Evolutionary conservation across 257 asterid genomes (phyloP), one percentile per base, ranked within the genome.

Genomic region (Apocynum venetum): DNA sequence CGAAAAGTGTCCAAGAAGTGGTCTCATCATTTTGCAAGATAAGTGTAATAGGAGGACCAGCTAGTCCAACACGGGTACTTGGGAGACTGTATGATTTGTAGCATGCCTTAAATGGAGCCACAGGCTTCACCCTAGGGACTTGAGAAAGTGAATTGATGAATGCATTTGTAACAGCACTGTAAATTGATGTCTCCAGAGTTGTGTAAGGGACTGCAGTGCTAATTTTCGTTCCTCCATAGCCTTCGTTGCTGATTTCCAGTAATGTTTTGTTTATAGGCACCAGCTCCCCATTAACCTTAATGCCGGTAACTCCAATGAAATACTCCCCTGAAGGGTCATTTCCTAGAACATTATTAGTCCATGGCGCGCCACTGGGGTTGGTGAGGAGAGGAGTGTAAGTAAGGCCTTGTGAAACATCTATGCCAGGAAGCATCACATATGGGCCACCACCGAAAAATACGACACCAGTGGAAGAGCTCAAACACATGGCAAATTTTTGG

Each of bases 181-280:
- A 79, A 17, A 79, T 79, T 8, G 83, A 79, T n/a, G 75, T 44
- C 43, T 79, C 83, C 63, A 79, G 5, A 1, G 49, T 52, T 1
- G 75, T 79, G 75, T 79, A 79, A 11, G 75, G 73, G 0, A 47
- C 66, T 0, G 53, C 75, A 11, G 78, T 79, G 60, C 83, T 79
- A 46, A 79, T 79, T 71, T 68, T 68, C 0, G 77, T 75, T 44
- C 83, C 83, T 15, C 83, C 83, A 43, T n/a, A 2, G 11, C 82
- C 79, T 10, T 52, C 35, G 3, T 56, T 44, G 47, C 61, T 40
- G 14, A 80, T 53, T 31, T 55, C 11, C 3, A 81, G 60, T 46
- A 72, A 66, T 44, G 75, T 61, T 14, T 60, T 36, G 46, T 81
- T 81, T 48, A 72, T 17, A 15, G 72, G 35, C 43, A 81, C 68